Base-by-base conservation (phyloP, 192 early-diverging fungal genomes). In the Dimargaris cristalligena region DNA sequence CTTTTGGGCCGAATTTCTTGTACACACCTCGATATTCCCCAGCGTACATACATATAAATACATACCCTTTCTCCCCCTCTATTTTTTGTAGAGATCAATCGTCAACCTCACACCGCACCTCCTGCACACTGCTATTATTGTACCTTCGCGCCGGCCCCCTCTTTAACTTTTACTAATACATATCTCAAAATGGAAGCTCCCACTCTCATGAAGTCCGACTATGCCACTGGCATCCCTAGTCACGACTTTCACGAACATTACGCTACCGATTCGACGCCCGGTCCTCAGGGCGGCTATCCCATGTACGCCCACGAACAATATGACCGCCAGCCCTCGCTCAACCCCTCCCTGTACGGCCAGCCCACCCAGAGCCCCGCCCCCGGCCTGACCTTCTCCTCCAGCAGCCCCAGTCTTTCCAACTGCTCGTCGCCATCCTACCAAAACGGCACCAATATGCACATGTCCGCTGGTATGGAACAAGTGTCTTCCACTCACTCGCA, bases 331-430 rank as follows among this genome's bases (percentile, higher is more conserved):
- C 2, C 20, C 50, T 30, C 50, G 2, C 28, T 52, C 50, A 26
- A 26, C 50, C 50, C 14, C 2, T 14, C 14, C 2, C 23, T 52
- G 20, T 52, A 52, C 25, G 14, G 22, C 20, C 20, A 16, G 14
- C 23, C 26, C 50, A 23, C 23, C 26, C 50, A 52, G 8, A 52
- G 50, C 23, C 50, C 50, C 50, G 50, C 50, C 28, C 50, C 50
- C 20, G 50, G 50, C 8, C 14, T 52, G 14, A 52, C 14, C 23
- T 52, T 52, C 30, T 52, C 50, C 4, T 52, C 50, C 4, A 52
- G 50, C 30, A 52, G 50, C 50, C 50, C 50, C 1, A 52, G 50
- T 52, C 30, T 52, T 23, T 52, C 50, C 50, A 52, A 52, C 50
- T 52, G 50, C 30, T 52, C 50, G 26, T 52, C 50, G 26, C 50